Percentiles rank a stretch among this genome's conserved stretches.
Evolutionary conservation across 1,139 yeast species (phyloP).

Genomic region (Yamadazyma sp.): DNA sequence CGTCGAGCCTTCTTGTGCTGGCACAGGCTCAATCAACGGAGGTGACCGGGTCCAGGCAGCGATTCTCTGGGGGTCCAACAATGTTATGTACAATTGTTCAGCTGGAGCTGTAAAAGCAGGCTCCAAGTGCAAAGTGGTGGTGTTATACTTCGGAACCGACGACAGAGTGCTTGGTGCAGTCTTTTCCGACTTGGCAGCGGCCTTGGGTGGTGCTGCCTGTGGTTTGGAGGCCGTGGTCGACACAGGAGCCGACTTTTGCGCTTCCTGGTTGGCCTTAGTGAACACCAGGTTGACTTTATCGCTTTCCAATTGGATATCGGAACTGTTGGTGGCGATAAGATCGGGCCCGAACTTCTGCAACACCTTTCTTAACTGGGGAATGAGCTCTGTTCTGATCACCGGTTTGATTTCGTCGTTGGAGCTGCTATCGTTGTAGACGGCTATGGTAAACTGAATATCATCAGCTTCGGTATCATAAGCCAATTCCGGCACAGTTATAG

Average conservation of each 20-base stretch:
- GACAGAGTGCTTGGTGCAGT: slow-evolving; percentile 9
- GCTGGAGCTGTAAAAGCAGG: slow-evolving; percentile 87
- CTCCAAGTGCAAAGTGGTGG: slow-evolving; percentile 75
- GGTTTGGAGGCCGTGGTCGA: slow-evolving; percentile 19
- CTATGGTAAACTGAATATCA: slow-evolving; percentile 80
- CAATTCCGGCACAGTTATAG: slow-evolving; percentile 83
- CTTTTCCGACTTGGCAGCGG: slow-evolving; percentile 11
- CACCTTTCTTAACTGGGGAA: slow-evolving; percentile 65
- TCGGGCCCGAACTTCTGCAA: slow-evolving; percentile 73
- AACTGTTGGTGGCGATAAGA: slow-evolving; percentile 72
- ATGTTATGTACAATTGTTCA: slow-evolving; percentile 74
- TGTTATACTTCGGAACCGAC: slow-evolving; percentile 63
- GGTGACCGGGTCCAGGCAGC: slow-evolving; percentile 88
- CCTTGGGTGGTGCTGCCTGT: slow-evolving; percentile 6
- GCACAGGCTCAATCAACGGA: slow-evolving; percentile 53
- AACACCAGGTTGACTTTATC: slow-evolving; percentile 66
- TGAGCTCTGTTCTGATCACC: slow-evolving; percentile 55
- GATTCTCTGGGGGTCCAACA: slow-evolving; percentile 73
- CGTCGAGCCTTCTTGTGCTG: slow-evolving; percentile 59
- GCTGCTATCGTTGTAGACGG: slow-evolving; percentile 61
- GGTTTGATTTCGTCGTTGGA: slow-evolving; percentile 51
- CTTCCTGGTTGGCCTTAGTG: slow-evolving; percentile 63
- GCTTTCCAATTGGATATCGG: slow-evolving; percentile 76
- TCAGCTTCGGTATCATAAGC: slow-evolving; percentile 90
- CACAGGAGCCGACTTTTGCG: slow-evolving; percentile 21